Base-by-base conservation (phyloP, 371 early-diverging fungal species). In the Synchytrium microbalum region DNA sequence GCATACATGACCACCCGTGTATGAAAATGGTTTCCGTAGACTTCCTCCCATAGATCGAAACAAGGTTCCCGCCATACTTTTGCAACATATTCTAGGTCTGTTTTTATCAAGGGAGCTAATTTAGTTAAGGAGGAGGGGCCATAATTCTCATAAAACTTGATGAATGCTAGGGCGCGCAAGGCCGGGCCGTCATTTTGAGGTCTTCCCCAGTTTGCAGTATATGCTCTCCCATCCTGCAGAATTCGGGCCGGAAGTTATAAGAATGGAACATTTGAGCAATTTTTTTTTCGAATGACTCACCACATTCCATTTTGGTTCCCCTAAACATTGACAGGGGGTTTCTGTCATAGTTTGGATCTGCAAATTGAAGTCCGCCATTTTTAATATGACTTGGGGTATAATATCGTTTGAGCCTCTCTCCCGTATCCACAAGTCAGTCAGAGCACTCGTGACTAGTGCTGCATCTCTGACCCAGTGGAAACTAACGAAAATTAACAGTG, bases 141-240 rank as follows among this genome's bases (percentile, higher is more conserved):
- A 54, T 69, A 76, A 38, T 68, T 62, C 1, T 74, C 31, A 1
- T 79, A 79, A 55, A 81, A 85, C n/a, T 66, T 46, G 0, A 82
- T 75, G 28, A 86, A 55, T 19, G 82, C 66, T 2, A 72, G 69
- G 0, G 84, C 88, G 1, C 92, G 81, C 25, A 86, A 78, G 1
- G 90, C 91, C 13, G 92, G 92, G 0, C 90, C 91, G 69, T 92
- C 93, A 67, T 87, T 86, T 69, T 92, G 91, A 26, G 91, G 90
- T 33, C 85, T 74, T 38, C 46, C 46, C 46, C 46, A 38, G 10
- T 5, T 5, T 38, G 5, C 46, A 38, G 46, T 38, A 19, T 10
- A 38, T 38, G 46, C 46, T 5, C 19, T 38, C 10, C 46, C 46
- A 38, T 38, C 19, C 46, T 38, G 19, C 46, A 10, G 5, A n/a